Evolutionary conservation across 2,329 filamentous ascomycete genomes (phyloP), one percentile per base, ranked within the genome.

Genomic region (Ophiosphaerella korrae): DNA sequence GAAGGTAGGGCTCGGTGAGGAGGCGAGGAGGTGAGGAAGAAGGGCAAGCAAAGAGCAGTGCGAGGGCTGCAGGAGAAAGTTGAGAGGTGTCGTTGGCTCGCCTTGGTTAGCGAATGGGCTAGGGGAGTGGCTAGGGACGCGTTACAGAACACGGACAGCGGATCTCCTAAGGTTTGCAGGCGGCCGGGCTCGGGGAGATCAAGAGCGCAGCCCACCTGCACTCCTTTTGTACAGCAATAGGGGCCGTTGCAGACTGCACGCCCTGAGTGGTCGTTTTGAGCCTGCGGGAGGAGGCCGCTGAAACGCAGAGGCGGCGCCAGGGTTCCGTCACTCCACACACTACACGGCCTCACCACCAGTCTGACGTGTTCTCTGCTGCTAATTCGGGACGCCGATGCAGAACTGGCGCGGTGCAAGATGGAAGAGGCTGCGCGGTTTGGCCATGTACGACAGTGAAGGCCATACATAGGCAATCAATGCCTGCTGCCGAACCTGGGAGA

Each of bases 241-340:
- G 53, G 59, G 52, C 50, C 46, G 39, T 35, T 36, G 23, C 40
- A 43, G 16, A 48, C 40, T 46, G 38, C 32, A 45, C 40, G 41
- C 52, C 56, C 59, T 66, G 49, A 62, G 52, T 67, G 64, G 64
- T 57, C 62, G 18, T 48, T 33, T 26, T 29, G 12, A 33, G 53
- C 38, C 49, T 42, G 50, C 52, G 51, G 50, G 44, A 50, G 46
- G 43, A 53, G 41, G 52, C 33, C 44, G 49, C 51, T 70, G 66
- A 69, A 69, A 69, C 66, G 55, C 58, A 63, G 58, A 65, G 63
- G 65, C 64, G 67, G 63, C 63, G 63, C 62, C 60, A 60, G 32
- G 43, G 54, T 48, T 48, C 53, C 47, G 52, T 53, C 52, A 50
- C 51, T 57, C 52, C 44, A 52, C 32, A 48, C 37, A 34, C 33